Percentiles rank a stretch among this genome's conserved stretches.
Conservation (phyloP, 2,329 filamentous ascomycete genomes). For the Cryphonectria naterciae region DNA sequence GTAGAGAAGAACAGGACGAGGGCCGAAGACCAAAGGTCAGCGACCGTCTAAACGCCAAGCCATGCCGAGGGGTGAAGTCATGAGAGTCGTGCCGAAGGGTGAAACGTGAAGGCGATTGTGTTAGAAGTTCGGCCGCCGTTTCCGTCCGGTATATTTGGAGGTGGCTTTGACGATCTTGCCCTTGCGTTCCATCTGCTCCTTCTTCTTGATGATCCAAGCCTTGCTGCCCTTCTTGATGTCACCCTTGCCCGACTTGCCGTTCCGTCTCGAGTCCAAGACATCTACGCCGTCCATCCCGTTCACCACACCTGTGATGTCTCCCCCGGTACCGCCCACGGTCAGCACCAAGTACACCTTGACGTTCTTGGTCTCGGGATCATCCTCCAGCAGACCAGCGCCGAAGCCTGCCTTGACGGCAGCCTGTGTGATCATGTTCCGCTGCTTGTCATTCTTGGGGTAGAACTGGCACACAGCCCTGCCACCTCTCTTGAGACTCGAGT, state of each 20-base stretch:
- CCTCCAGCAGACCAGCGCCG: constrained; percentile 90
- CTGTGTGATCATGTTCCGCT: constrained; percentile 87
- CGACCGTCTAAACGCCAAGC: constrained; percentile 27
- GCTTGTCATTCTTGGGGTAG: constrained; percentile 93
- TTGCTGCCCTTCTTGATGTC: constrained; percentile 80
- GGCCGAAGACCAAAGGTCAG: constrained; percentile 16
- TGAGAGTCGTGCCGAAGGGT: constrained; percentile 8
- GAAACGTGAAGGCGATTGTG: background rate
- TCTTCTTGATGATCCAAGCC: constrained; percentile 82
- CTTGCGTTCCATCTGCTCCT: constrained; percentile 91
- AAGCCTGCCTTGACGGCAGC: constrained; percentile 95
- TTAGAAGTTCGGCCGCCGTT: constrained; percentile 78
- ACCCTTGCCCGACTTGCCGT: constrained; percentile 52
- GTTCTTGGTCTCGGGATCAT: constrained; percentile 96
- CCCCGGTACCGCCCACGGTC: constrained; percentile 75
- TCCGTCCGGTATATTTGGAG: constrained; percentile 93
- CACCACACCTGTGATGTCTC: constrained; percentile 90
- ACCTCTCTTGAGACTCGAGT: constrained; percentile 80
- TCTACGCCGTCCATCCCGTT: constrained; percentile 87
- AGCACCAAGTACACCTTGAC: constrained; percentile 95
- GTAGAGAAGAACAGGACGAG: constrained; percentile 6
- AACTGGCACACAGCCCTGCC: constrained; percentile 95
- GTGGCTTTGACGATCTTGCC: constrained; percentile 91
- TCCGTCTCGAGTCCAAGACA: constrained; percentile 70
- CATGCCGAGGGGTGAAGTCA: constrained; percentile 16